These are phyloP conservation scores for Davidsoniella australis DNA, from an alignment of 2,329 filamentous ascomycete species.

Conservation along the genomic window DNA sequence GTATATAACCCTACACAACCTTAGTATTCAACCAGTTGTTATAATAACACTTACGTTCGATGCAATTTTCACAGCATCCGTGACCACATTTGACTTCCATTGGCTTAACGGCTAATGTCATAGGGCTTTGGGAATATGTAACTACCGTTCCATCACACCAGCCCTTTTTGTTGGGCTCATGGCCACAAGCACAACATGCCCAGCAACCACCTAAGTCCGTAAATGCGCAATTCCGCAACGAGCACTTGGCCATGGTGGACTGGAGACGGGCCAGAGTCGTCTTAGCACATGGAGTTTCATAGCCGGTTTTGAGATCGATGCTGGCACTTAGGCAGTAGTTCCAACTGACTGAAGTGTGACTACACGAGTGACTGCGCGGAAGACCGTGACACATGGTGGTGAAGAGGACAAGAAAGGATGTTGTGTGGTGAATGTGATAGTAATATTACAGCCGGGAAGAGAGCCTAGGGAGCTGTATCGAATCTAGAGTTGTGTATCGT, in stretches of 20 bases:
- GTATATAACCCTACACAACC: too few species aligned
- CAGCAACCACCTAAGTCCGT: constrained; percentile 31
- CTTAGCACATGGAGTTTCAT: constrained; percentile 32
- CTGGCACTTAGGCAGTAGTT: constrained; percentile 31
- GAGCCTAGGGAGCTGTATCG: background rate
- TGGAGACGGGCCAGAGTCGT: constrained; percentile 30
- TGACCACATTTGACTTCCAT: constrained; percentile 31
- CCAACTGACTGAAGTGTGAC: constrained; percentile 38
- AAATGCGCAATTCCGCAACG: constrained; percentile 34
- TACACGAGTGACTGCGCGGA: constrained; percentile 33
- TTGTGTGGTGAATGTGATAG: background rate
- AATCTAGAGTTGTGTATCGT: too few species aligned
- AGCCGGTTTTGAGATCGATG: constrained; percentile 32
- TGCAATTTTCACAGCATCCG: constrained; percentile 34
- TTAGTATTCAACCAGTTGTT: background rate
- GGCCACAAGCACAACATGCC: constrained; percentile 36
- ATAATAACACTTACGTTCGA: constrained; percentile 22
- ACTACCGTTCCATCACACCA: constrained; percentile 30
- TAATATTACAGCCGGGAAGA: background rate
- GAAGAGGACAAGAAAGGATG: too few species aligned
- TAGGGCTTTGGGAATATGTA: constrained; percentile 19
- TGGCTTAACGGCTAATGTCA: constrained; percentile 21
- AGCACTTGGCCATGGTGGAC: constrained; percentile 27
- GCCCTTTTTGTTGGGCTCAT: constrained; percentile 33
- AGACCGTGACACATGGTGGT: constrained; percentile 36